Base-by-base conservation (phyloP, 2,329 filamentous ascomycete genomes). In the Drechslerella coelobrocha region DNA sequence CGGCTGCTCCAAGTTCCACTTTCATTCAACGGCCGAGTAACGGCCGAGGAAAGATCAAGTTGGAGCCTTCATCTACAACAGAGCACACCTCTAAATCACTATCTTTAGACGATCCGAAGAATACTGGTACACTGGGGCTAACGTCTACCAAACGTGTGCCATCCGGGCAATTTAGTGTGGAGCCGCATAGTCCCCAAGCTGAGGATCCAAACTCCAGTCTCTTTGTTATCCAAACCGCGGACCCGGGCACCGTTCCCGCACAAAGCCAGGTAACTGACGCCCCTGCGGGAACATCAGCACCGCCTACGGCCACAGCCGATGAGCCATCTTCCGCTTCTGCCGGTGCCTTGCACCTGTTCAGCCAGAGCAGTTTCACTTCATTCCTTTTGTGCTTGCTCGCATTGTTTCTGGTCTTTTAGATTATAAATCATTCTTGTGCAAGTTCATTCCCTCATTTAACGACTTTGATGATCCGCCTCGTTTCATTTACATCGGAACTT, bases 341-440 rank as follows among this genome's bases (percentile, higher is more conserved):
- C 14, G 59, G 48, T 37, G 27, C 39, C n/a, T 21, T 63, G n/a
- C 43, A 63, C 29, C 39, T 54, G 29, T 71, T 71, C 24, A 31
- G 26, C 10, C 59, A 60, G n/a, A 29, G 39, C n/a, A 71, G 53
- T n/a, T 60, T 71, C 19, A 59, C 47, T 27, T 71, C 59, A 12
- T 71, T 63, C 24, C n/a, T 71, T 39, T 12, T 71, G 8, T 71
- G 66, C 24, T 17, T 71, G 7, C 2, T 71, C 26, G 59, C 59
- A 10, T 24, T 71, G 10, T 60, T 71, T 12, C 52, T 71, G 7
- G 23, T 62, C 1, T 53, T 57, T 60, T 71, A 34, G 23, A 23
- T n/a, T 7, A 27, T 37, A 41, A 39, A 12, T 47, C 17, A 27
- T 39, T 10, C 12, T 39, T 39, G 12, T 6, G n/a, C n/a, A n/a